Base-by-base conservation (phyloP, 768 basidiomycete genomes). In the Macrolepiota albuminosa region DNA sequence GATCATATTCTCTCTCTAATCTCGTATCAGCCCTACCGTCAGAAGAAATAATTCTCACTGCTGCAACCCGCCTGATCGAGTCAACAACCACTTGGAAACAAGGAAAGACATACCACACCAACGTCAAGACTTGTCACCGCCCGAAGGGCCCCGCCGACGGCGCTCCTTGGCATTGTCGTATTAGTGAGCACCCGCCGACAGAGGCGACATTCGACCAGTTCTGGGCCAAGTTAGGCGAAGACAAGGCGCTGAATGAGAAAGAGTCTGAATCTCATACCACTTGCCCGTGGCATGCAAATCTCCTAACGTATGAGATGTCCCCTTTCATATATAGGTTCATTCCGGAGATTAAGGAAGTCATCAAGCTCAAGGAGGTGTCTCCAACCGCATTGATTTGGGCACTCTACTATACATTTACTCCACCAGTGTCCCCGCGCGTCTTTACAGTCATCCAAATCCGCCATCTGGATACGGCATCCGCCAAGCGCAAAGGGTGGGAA, bases 381-480 rank as follows among this genome's bases (percentile, higher is more conserved):
- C 76, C 82, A 11, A 86, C 80, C 2, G 82, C 86, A 53, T 75
- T 78, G 2, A 84, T 91, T 61, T 91, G 88, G 89, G 81, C 86
- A 0, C 62, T 88, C 61, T 83, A 84, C 70, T 93, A 93, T 71
- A 86, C 80, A 3, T 89, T 91, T 71, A 75, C 83, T 0, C 83
- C 87, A 6, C 84, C 89, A 3, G 71, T 91, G 21, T 85, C 88
- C 3, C 84, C 89, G 10, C 84, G 90, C 14, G 81, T 88, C 24
- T 93, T 91, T 71, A 91, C 89, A 2, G 87, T 86, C 39, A 71
- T 91, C 42, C 88, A 90, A 67, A 80, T 86, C n/a, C 74, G 76
- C 10, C 78, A 84, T 60, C 72, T 87, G 29, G 71, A 75, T 29
- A 78, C 82, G 46, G 68, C 74, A 4, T 72, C 78, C 37, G 83